Evolutionary conservation across 2,329 filamentous ascomycete genomes (phyloP), one percentile per base, ranked within the genome.

Genomic region (Calonectria multiphialidica): DNA sequence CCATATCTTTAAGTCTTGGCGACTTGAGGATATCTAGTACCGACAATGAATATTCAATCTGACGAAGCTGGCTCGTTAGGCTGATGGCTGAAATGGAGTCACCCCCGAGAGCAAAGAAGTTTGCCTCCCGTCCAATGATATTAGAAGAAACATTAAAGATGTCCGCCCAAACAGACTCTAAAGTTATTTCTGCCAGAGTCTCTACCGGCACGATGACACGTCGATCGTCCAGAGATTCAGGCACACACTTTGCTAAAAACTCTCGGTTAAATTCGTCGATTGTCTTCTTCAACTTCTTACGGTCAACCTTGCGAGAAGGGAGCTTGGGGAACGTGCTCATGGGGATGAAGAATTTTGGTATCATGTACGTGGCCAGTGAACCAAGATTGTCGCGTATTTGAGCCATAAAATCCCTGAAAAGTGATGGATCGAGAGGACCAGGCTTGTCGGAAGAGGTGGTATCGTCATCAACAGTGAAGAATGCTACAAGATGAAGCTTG

Each of bases 21-120:
- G 72, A 49, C 35, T 74, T 74, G 28, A 81, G 72, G 21, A 80
- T 75, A 42, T 75, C 70, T 28, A 68, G 63, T 21, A 82, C 79
- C 15, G 75, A 70, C 16, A 82, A 71, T 5, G 62, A 55, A 45
- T 77, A 79, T 13, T 74, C 75, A 10, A 61, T 30, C 35, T 70
- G 68, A 55, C 80, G 81, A 53, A 75, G 63, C 21, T 74, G 81
- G 50, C 87, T 84, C 0, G 89, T 87, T 2, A 90, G 78, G 53
- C 85, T 87, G 78, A 87, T 87, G 3, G 83, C 83, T 6, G 77
- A 66, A 6, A 86, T 78, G 0, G 84, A 86, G 71, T 84, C 83
- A 30, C 84, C 84, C 7, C 84, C 83, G 1, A 85, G 76, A 2
- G 77, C 75, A 66, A 83, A 81, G 73, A 86, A 85, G 68, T 80